These are phyloP conservation scores for Salix brachista DNA, from an alignment of 345 rosid genomes.

Conservation along the genomic window DNA sequence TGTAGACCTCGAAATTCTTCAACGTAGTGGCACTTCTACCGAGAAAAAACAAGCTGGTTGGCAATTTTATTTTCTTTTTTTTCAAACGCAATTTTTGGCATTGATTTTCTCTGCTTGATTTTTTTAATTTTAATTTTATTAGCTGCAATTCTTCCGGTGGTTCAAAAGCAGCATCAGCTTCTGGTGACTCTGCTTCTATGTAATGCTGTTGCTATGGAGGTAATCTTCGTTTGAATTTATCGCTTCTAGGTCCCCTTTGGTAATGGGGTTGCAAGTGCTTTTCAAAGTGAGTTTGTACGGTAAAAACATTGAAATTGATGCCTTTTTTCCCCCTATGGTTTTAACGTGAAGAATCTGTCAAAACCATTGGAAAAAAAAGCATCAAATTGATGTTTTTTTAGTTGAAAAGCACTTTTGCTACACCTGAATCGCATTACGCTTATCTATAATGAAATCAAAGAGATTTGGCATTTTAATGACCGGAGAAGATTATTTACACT, in stretches of 20 bases:
- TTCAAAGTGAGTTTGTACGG: too few relatives aligned
- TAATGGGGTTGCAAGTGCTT: too few relatives aligned
- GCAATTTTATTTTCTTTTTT: not conserved
- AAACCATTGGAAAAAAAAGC: too few relatives aligned
- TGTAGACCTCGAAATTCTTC: conserved; percentile 93
- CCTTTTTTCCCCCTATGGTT: too few relatives aligned
- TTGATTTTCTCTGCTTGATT: not conserved
- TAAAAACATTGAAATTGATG: too few relatives aligned
- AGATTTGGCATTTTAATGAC: not conserved
- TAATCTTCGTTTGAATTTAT: conserved; percentile 12
- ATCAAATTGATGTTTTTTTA: too few relatives aligned
- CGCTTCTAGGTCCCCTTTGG: too few relatives aligned
- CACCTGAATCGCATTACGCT: too few relatives aligned
- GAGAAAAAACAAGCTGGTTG: conserved; percentile 95
- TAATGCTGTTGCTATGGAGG: conserved; percentile 96
- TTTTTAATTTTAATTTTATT: not conserved
- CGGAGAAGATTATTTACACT: not conserved
- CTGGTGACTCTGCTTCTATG: conserved; percentile 84
- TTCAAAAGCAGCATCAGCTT: conserved; percentile 94
- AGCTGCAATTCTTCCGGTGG: conserved; percentile 86
- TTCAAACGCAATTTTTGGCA: not conserved
- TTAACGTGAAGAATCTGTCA: too few relatives aligned
- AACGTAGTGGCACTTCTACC: conserved; percentile 72
- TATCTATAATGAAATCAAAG: not conserved
- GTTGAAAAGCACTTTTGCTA: too few relatives aligned